These are phyloP conservation scores for Salix brachista DNA, from an alignment of 345 rosid genomes.

Conservation along the genomic window DNA sequence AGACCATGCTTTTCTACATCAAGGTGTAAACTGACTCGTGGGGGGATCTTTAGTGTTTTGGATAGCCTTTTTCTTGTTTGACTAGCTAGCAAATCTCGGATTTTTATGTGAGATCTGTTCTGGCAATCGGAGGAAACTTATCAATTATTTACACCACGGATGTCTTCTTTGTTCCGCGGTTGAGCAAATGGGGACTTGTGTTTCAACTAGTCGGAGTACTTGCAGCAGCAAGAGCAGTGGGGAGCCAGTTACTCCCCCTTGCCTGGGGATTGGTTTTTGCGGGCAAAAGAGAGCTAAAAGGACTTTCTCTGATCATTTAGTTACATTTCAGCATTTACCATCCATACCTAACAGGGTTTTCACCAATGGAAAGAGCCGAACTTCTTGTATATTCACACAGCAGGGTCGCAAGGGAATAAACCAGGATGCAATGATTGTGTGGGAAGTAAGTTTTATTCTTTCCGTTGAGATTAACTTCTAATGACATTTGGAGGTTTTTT, in stretches of 20 bases:
- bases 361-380: slow-evolving; percentile 74
- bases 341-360: slow-evolving; percentile 71
- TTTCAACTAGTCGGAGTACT: slow-evolving; percentile 72
- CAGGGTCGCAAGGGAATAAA: slow-evolving; percentile 97
- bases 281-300: slow-evolving; percentile 67
- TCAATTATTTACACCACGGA: slow-evolving; percentile 8
- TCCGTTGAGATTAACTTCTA: slow-evolving; percentile 12
- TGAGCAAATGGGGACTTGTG: slow-evolving; percentile 87
- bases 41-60: slow-evolving; percentile 39
- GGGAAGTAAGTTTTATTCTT: slow-evolving; percentile 76
- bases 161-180: slow-evolving; percentile 31
- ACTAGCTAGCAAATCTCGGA: slow-evolving; percentile 25
- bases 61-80: slow-evolving; percentile 27
- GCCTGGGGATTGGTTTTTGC: slow-evolving; percentile 58
- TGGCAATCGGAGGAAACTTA: slow-evolving; percentile 31
- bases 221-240: slow-evolving; percentile 79
- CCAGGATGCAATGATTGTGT: slow-evolving; percentile 96
- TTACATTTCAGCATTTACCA: slow-evolving; percentile 58
- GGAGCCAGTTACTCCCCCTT: slow-evolving; percentile 49
- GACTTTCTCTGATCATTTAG: slow-evolving; percentile 60
- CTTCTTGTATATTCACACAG: slow-evolving; percentile 90
- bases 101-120: slow-evolving; percentile 40
- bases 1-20: slow-evolving; percentile 27
- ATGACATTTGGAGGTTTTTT: slow-evolving; percentile 12
- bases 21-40: slow-evolving; percentile 31